phyloP scores from a whole-genome alignment of 345 rosid species.

The Gossypium stocksii region DNA sequence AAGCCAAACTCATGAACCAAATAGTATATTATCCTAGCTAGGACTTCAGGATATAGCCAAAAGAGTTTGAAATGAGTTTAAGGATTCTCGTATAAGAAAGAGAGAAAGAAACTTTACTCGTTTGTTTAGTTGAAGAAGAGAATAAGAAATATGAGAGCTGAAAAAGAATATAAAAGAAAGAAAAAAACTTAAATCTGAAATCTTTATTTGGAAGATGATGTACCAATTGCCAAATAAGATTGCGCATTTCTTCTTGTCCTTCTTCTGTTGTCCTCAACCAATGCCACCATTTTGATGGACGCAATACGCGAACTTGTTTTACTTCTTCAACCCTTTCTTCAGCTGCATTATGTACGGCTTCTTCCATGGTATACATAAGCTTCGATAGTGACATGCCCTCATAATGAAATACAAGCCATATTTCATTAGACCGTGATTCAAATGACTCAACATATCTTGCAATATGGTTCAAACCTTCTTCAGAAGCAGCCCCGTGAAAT shows the following conservation, averaged over 20 bases:
- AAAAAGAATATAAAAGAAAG: not conserved
- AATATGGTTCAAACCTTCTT: slow-evolving; percentile 81
- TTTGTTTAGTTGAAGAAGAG: not conserved
- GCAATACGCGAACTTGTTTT: slow-evolving; percentile 55
- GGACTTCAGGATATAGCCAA: not conserved
- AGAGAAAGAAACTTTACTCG: not conserved
- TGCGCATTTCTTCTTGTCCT: slow-evolving; percentile 84
- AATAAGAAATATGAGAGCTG: not conserved
- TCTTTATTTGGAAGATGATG: slow-evolving; percentile 12
- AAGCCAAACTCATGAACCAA: no score
- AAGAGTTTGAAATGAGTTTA: not conserved
- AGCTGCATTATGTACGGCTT: slow-evolving; percentile 35
- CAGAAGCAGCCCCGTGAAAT: slow-evolving; percentile 29
- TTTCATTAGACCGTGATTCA: slow-evolving; percentile 82
- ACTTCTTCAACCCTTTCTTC: slow-evolving; percentile 48
- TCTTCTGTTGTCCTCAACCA: slow-evolving; percentile 87
- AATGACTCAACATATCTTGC: slow-evolving; percentile 90
- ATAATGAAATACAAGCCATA: slow-evolving; percentile 88
- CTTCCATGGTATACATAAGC: slow-evolving; percentile 70
- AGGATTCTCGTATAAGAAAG: not conserved
- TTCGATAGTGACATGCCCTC: slow-evolving; percentile 90
- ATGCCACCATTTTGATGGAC: slow-evolving; percentile 92
- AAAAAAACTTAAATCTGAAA: slow-evolving; percentile 1
- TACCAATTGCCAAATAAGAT: slow-evolving; percentile 84
- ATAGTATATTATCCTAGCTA: not conserved